Percentiles rank a stretch among this genome's conserved stretches.
Conservation (phyloP, 169 alveolate species). For the Neospora caninum region DNA sequence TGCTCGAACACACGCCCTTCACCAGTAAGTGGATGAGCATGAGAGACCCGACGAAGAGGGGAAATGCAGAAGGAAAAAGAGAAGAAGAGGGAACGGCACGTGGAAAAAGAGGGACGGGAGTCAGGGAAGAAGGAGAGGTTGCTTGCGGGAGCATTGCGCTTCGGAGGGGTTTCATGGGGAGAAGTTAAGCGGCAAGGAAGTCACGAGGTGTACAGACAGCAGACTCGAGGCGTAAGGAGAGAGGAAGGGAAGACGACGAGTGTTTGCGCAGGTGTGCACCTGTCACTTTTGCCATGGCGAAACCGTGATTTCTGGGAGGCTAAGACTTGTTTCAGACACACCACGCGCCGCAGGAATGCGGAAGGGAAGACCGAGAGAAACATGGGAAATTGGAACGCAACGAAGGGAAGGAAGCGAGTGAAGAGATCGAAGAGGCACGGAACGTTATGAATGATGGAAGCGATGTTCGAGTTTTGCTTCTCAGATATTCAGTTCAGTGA, state of each 20-base stretch:
- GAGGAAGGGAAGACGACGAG: no score
- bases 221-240: no score
- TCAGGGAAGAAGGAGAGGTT: not conserved
- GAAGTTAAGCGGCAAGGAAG: no score
- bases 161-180: not conserved
- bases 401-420: not conserved
- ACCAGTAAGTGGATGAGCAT: not conserved
- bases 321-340: not conserved
- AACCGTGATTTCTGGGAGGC: no score
- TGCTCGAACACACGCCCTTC: not conserved
- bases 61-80: not conserved
- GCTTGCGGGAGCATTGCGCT: not conserved
- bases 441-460: not conserved
- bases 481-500: constrained; percentile 4
- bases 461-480: not conserved
- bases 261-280: no score
- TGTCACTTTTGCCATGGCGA: no score
- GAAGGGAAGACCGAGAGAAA: not conserved
- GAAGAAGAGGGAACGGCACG: not conserved
- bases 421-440: no score
- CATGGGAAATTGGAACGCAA: not conserved
- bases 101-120: not conserved
- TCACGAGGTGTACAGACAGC: no score
- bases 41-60: not conserved
- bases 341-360: not conserved